phyloP scores from a whole-genome alignment of 2,329 filamentous ascomycete species.

The Exophiala sideris region DNA sequence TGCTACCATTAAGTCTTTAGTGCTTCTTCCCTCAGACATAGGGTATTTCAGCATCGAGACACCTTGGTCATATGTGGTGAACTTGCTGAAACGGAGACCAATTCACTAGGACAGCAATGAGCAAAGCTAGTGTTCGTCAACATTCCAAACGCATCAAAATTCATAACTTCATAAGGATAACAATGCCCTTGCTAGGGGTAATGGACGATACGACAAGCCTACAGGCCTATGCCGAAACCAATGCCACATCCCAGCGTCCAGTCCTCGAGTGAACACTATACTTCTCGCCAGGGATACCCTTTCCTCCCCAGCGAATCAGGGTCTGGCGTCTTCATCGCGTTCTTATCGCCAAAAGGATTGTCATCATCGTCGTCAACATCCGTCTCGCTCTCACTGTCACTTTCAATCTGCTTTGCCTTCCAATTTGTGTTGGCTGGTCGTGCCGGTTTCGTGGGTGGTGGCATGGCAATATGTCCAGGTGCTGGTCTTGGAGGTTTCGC shows the following conservation, averaged over 20 bases:
- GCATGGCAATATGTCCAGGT: slow-evolving; percentile 17
- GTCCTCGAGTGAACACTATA: slow-evolving; percentile 12
- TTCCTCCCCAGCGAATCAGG: slow-evolving; percentile 20
- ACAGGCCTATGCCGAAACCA: neutral
- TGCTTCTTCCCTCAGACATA: too few relatives aligned
- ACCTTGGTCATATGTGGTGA: too few relatives aligned
- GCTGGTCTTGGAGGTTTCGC: slow-evolving; percentile 44
- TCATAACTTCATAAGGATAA: slow-evolving; percentile 13
- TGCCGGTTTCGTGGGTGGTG: slow-evolving; percentile 23
- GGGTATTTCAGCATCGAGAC: too few relatives aligned
- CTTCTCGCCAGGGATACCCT: slow-evolving; percentile 25
- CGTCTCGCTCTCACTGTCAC: slow-evolving; percentile 54
- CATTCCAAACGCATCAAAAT: slow-evolving; percentile 5
- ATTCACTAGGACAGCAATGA: too few relatives aligned
- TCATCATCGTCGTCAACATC: slow-evolving; percentile 72
- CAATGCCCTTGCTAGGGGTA: neutral
- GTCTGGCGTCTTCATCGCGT: slow-evolving; percentile 61
- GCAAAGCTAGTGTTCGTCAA: too few relatives aligned
- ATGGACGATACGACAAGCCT: neutral
- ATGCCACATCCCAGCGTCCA: neutral
- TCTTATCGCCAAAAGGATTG: slow-evolving; percentile 81
- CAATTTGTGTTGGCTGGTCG: slow-evolving; percentile 5
- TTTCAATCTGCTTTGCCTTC: slow-evolving; percentile 42
- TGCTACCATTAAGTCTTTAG: too few relatives aligned
- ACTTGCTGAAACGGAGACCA: too few relatives aligned